Evolutionary conservation across 441 rosid species (phyloP), one percentile per base, ranked within the genome.

Genomic region (Adansonia gregorii): DNA sequence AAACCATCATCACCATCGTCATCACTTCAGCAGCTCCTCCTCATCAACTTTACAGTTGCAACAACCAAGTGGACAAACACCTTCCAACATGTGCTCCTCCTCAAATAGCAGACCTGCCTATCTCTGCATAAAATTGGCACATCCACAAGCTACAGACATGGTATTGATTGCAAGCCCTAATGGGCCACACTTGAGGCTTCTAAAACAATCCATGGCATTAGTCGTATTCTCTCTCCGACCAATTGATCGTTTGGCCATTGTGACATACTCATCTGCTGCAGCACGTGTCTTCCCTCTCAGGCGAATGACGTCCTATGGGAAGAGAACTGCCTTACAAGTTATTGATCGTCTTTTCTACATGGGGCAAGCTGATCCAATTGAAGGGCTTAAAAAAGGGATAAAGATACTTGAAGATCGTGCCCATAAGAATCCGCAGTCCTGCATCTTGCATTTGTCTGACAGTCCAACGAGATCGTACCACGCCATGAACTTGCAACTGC

Each of bases 301-400:
- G 83, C 90, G 98, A 67, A 94, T 94, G 98, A 91, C 97, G 61
- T 86, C 91, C 60, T 83, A 83, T 11, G 98, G 98, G 4, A 92
- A 91, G 81, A 86, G 91, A 31, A 82, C 89, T 0, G 98, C 97
- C 52, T 68, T 94, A 22, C 93, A 88, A 78, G 97, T 92, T 55
- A 91, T 94, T 17, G 94, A 94, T 74, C 92, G 95, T 22, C 91
- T 94, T 63, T 92, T 89, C 91, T 91, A 87, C 68, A 85, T 83
- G 86, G 95, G 93, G 20, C 91, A 92, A 73, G 91, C 92, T 0
- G 97, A 94, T 66, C 92, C 94, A n/a, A 76, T 81, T 15, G 95
- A 94, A 82, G 98, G 97, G 8, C 87, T 94, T 55, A 87, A 75
- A 82, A 94, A 94, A 82, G 95, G 93, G 12, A 82, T 89, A 56